These are phyloP conservation scores for Melastoma candidum DNA, from an alignment of 441 rosid genomes.

Conservation along the genomic window DNA sequence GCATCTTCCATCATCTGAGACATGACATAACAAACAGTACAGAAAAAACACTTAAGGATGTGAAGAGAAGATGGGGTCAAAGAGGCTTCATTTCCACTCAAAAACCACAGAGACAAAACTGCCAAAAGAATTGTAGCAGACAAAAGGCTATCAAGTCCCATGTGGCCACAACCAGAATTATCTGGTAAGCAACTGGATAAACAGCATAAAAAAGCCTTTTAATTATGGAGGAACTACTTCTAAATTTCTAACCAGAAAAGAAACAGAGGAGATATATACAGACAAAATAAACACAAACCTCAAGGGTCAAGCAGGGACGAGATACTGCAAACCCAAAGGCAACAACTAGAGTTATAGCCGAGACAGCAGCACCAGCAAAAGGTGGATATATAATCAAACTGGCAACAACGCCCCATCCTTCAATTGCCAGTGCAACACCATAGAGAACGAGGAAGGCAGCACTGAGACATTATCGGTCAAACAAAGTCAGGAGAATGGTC, in stretches of 20 bases:
- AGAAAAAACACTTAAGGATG: not conserved
- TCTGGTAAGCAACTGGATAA: too few relatives aligned
- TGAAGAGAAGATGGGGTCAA: conserved; percentile 1
- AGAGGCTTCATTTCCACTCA: too few relatives aligned
- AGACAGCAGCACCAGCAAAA: conserved; percentile 99
- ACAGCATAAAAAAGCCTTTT: too few relatives aligned
- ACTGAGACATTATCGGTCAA: conserved; percentile 29
- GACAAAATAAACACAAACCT: conserved; percentile 36
- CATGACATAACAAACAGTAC: conserved; percentile 2
- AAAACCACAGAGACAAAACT: too few relatives aligned
- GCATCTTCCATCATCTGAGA: conserved; percentile 98
- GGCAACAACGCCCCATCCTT: conserved; percentile 99
- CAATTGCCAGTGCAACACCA: conserved; percentile 98
- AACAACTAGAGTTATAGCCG: conserved; percentile 96
- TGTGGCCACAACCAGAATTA: too few relatives aligned
- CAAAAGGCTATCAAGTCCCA: not conserved
- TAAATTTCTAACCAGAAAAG: conserved; percentile 98
- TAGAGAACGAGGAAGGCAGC: conserved; percentile 95
- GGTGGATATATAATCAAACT: conserved; percentile 98
- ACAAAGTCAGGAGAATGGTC: too few relatives aligned
- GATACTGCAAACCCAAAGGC: conserved; percentile 99
- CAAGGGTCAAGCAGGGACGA: conserved; percentile 96
- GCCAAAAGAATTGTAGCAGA: not conserved
- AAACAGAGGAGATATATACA: conserved; percentile 73
- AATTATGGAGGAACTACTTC: conserved; percentile 68